A percentile compares a stretch with the other conserved stretches of the same genome.
These are phyloP conservation scores for Auxenochlorella protothecoides DNA, from an alignment of 139 green algal species.

Conservation along the genomic window DNA sequence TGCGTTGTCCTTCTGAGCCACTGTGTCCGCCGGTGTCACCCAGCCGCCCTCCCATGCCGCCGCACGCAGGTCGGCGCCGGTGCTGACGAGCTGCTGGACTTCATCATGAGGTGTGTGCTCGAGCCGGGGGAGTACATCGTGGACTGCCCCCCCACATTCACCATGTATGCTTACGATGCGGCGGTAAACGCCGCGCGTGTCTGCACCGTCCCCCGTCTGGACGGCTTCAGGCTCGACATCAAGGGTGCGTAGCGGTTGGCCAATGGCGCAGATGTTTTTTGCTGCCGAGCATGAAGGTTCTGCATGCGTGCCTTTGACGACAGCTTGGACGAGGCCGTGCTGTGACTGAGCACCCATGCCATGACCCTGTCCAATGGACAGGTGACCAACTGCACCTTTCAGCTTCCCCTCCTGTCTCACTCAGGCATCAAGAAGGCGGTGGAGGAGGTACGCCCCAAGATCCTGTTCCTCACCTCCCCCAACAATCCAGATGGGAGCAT, in stretches of 20 bases:
- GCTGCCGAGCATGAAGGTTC: not conserved
- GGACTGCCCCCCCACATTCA: conserved; percentile 91
- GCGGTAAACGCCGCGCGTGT: conserved; percentile 80
- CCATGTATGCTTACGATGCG: conserved; percentile 97
- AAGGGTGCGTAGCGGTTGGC: conserved; percentile 29
- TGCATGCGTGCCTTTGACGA: no score
- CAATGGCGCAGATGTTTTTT: not conserved
- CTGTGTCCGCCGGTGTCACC: no score
- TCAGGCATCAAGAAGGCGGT: conserved; percentile 59
- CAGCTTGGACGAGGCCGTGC: no score
- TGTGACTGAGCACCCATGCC: no score
- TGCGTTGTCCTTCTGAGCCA: no score
- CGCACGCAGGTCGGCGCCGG: conserved; percentile 79
- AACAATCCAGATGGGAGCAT: conserved; percentile 98
- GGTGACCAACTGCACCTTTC: no score
- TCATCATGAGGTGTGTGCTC: conserved; percentile 87
- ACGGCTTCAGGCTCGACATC: conserved; percentile 83
- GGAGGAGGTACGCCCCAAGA: conserved; percentile 72
- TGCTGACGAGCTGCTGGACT: conserved; percentile 90
- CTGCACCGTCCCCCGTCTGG: conserved; percentile 71
- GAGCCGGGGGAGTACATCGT: conserved; percentile 89
- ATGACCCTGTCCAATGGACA: no score
- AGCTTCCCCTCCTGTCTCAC: no score
- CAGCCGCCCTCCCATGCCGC: not conserved
- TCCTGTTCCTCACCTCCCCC: conserved; percentile 96